Percentiles rank a stretch among this genome's conserved stretches.
These are phyloP conservation scores for Stenocarpella maydis DNA, from an alignment of 2,329 filamentous ascomycete species.

Conservation along the genomic window DNA sequence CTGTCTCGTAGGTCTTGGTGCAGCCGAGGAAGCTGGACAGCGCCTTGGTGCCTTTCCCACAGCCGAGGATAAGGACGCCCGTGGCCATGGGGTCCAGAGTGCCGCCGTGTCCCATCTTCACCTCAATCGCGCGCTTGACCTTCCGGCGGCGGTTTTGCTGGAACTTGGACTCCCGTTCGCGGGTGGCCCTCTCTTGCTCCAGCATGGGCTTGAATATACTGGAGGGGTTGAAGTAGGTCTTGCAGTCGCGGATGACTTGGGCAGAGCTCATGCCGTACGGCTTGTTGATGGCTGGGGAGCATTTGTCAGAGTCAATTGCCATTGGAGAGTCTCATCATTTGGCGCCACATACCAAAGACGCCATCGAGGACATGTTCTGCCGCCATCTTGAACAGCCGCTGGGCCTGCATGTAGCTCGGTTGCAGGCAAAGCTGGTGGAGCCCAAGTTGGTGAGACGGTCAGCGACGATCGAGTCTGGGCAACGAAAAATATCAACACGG, in stretches of 20 bases:
- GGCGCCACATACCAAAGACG: conserved; percentile 60
- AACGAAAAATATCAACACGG: not conserved
- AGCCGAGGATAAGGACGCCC: conserved; percentile 87
- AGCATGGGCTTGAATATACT: conserved; percentile 81
- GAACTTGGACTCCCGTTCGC: conserved; percentile 63
- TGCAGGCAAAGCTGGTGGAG: not conserved
- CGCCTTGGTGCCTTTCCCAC: conserved; percentile 87
- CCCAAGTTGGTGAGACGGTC: not conserved
- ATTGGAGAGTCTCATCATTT: not conserved
- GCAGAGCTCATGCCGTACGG: conserved; percentile 87
- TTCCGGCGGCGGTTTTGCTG: conserved; percentile 67
- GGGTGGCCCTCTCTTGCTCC: conserved; percentile 64
- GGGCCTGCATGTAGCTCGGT: conserved; percentile 35
- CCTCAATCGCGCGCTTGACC: conserved; percentile 68
- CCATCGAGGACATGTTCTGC: conserved; percentile 62
- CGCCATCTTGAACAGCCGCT: conserved; percentile 57
- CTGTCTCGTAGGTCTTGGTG: conserved; percentile 91
- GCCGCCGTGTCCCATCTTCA: conserved; percentile 96
- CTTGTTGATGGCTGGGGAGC: conserved; percentile 84
- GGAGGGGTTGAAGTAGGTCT: conserved; percentile 84
- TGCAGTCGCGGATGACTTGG: conserved; percentile 88
- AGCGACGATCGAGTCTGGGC: not conserved
- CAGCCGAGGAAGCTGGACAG: conserved; percentile 82
- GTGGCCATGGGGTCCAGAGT: conserved; percentile 95
- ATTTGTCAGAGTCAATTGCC: not conserved